Evolutionary conservation across 2,329 filamentous ascomycete genomes (phyloP).

Genomic region (Remersonia thermophila): DNA sequence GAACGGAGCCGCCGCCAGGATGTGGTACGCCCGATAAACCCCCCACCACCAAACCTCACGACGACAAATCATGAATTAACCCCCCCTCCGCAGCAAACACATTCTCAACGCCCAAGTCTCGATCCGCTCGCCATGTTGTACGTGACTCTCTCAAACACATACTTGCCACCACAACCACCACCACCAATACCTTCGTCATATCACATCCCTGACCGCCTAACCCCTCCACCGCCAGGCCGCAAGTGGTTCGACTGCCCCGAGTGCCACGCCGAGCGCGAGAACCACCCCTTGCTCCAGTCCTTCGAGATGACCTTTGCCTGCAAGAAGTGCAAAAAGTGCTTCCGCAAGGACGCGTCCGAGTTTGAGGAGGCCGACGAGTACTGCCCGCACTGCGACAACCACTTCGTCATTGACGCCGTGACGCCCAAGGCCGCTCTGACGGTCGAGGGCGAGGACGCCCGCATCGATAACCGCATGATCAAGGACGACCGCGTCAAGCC

Average conservation of each 20-base stretch:
- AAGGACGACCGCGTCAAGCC: constrained; percentile 70
- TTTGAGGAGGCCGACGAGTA: constrained; percentile 98
- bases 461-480: constrained; percentile 80
- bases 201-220: background rate
- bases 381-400: constrained; percentile 98
- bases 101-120: constrained; percentile 95
- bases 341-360: constrained; percentile 72
- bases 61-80: too few relatives aligned
- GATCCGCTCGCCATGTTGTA: constrained; percentile 93
- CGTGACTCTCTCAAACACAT: constrained; percentile 19
- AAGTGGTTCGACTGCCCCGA: constrained; percentile 99
- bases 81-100: constrained; percentile 67
- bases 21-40: constrained; percentile 18
- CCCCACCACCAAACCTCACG: background rate
- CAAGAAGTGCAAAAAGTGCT: constrained; percentile 98
- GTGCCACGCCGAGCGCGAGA: constrained; percentile 75
- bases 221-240: constrained; percentile 41
- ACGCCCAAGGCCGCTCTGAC: constrained; percentile 72
- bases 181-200: background rate
- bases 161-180: background rate
- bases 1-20: constrained; percentile 3
- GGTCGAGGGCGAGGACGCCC: constrained; percentile 81
- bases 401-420: constrained; percentile 84
- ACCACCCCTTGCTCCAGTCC: constrained; percentile 62
- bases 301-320: constrained; percentile 91